A percentile compares a stretch with the other conserved stretches of the same genome.
phyloP scores from a whole-genome alignment of 257 asterid genomes.

The Petrea volubilis region DNA sequence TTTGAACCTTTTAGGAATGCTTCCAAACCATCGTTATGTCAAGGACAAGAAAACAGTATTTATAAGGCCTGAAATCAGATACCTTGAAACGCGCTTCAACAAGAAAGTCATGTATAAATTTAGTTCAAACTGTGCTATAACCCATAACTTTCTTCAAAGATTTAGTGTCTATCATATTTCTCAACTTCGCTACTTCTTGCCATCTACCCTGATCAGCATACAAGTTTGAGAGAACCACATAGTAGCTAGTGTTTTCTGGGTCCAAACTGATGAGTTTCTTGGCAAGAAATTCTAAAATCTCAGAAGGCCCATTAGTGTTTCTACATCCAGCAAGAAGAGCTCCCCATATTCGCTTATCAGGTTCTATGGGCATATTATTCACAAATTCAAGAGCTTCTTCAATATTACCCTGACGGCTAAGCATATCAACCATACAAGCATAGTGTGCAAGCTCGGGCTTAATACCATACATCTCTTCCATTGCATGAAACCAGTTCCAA shows the following conservation, averaged over 20 bases:
- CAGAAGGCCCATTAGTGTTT: constrained; percentile 44
- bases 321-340: constrained; percentile 81
- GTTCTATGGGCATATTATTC: constrained; percentile 62
- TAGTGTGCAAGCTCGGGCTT: constrained; percentile 69
- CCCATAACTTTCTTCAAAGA: constrained; percentile 58
- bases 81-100: not conserved
- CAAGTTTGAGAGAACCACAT: constrained; percentile 59
- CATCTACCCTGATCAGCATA: constrained; percentile 77
- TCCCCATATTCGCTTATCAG: constrained; percentile 85
- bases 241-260: constrained; percentile 52
- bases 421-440: constrained; percentile 94
- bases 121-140: constrained; percentile 50
- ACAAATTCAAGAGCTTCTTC: constrained; percentile 79
- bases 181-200: constrained; percentile 67
- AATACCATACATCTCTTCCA: constrained; percentile 54
- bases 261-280: constrained; percentile 55
- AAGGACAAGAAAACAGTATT: not conserved
- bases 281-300: constrained; percentile 46
- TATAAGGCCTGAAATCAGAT: not conserved
- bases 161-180: constrained; percentile 45
- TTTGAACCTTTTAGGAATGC: not conserved
- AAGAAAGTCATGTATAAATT: not conserved
- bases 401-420: constrained; percentile 77
- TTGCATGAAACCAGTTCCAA: constrained; percentile 74
- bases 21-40: not conserved